Evolutionary conservation across 805 yeast genomes (phyloP).

Genomic region (Diddensiella transvaalensis): DNA sequence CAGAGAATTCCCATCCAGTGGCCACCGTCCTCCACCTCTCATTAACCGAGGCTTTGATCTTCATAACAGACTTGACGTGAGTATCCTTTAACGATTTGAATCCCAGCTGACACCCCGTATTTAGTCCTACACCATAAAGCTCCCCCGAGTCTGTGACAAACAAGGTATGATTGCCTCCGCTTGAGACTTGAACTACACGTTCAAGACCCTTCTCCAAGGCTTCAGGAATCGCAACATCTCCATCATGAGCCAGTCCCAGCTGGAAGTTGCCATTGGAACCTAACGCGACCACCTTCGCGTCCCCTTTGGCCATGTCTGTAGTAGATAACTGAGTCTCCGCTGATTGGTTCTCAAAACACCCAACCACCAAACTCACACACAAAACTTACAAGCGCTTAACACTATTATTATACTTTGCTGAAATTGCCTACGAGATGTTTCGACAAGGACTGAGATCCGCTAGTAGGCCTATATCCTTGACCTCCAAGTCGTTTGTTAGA

Average conservation of each 20-base stretch:
- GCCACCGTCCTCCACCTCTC: constrained; percentile 23
- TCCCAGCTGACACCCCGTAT: constrained; percentile 49
- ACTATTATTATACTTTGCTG: too few species aligned
- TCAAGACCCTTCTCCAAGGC: constrained; percentile 12
- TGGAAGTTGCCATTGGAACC: constrained; percentile 87
- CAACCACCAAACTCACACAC: neutral
- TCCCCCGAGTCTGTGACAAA: constrained; percentile 52
- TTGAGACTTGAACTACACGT: constrained; percentile 39
- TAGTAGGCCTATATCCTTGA: neutral
- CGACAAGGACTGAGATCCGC: neutral
- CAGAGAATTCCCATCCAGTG: constrained; percentile 80
- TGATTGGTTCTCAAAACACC: neutral
- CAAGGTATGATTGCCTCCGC: constrained; percentile 89
- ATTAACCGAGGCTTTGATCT: neutral
- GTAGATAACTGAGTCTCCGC: neutral
- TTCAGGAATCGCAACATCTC: constrained; percentile 43
- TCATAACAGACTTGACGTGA: neutral
- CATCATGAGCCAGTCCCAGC: constrained; percentile 55
- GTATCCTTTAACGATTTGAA: neutral
- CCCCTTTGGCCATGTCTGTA: neutral
- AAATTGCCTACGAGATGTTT: neutral
- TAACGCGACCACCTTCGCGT: constrained; percentile 39
- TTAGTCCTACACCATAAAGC: constrained; percentile 58
- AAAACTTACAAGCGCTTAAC: too few species aligned
- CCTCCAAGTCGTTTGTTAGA: constrained; percentile 13